Evolutionary conservation across 2,329 filamentous ascomycete genomes (phyloP), one percentile per base, ranked within the genome.

Genomic region (Fusarium napiforme): DNA sequence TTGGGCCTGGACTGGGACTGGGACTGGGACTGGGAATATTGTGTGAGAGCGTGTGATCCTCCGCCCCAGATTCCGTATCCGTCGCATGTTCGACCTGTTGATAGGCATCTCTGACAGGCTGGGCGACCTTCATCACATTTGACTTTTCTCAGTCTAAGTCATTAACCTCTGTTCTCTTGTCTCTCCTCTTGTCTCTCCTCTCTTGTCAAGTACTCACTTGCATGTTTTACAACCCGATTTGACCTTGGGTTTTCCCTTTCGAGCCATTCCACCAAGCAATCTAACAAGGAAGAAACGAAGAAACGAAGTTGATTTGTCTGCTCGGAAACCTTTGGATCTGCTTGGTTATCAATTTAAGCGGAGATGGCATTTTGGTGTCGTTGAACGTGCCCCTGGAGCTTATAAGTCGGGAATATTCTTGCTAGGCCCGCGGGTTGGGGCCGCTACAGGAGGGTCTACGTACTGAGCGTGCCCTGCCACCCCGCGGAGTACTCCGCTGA

Each of bases 51-150:
- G 16, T 65, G 45, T 12, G 67, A 69, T 46, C 71, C 71, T 60
- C 71, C 71, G 26, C 67, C 71, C 71, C 71, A 74, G 43, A 74
- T 74, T n/a, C 71, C 71, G 43, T 74, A 74, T n/a, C 71, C 71
- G 15, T 74, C 71, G 36, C 71, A 74, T 15, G 53, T 26, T 28
- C 71, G 71, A n/a, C 71, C 71, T 26, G 71, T 72, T 9, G 67
- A 74, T 53, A 72, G 39, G 14, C 71, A 74, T 57, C 71, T 69
- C 15, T 59, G 64, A 52, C 71, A 74, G 21, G 68, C 71, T 39
- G 71, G 71, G 15, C 71, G 63, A 14, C 59, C 71, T 32, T 74
- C 68, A 43, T 74, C 71, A 45, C 71, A 74, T 23, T 74, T 74
- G 34, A 74, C 68, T n/a, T 72, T 72, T 69, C 69, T 71, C 55